Evolutionary conservation across 805 yeast genomes (phyloP).

Genomic region (Ogataea methylovora): DNA sequence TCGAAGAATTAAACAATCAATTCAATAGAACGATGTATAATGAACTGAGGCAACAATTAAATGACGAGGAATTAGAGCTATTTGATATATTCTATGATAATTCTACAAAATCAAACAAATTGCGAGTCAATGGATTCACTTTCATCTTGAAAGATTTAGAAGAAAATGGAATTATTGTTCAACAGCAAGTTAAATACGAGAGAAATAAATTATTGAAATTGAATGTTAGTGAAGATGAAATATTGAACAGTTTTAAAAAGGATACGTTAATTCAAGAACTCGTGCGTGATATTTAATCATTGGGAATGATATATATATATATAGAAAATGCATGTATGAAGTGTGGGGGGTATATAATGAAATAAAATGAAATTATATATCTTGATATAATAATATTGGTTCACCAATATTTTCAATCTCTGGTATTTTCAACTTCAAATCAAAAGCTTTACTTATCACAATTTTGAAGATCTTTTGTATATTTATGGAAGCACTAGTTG

Average conservation of each 20-base stretch:
- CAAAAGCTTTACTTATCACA: constrained; percentile 85
- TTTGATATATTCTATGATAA: constrained; percentile 18
- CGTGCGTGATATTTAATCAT: background rate
- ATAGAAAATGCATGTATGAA: background rate
- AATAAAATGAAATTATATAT: constrained; percentile 8
- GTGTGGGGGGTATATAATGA: background rate
- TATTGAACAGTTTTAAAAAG: constrained; percentile 48
- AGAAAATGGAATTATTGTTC: constrained; percentile 70
- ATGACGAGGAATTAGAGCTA: constrained; percentile 16
- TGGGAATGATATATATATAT: background rate
- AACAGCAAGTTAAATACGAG: constrained; percentile 63
- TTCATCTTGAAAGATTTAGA: constrained; percentile 59
- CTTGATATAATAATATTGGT: constrained; percentile 68
- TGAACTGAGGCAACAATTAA: constrained; percentile 18
- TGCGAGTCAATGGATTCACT: constrained; percentile 53
- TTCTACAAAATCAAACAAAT: constrained; percentile 14
- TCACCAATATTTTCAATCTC: constrained; percentile 86
- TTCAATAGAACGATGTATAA: constrained; percentile 20
- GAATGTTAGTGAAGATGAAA: constrained; percentile 64
- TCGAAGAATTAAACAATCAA: constrained; percentile 61
- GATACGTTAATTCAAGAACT: constrained; percentile 40
- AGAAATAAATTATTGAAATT: constrained; percentile 58
- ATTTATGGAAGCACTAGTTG: constrained; percentile 87
- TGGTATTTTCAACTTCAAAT: constrained; percentile 71
- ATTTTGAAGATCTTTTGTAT: constrained; percentile 91